Evolutionary conservation across 352 stramenopile genomes (phyloP).

Genomic region (Pythium catenulatum): DNA sequence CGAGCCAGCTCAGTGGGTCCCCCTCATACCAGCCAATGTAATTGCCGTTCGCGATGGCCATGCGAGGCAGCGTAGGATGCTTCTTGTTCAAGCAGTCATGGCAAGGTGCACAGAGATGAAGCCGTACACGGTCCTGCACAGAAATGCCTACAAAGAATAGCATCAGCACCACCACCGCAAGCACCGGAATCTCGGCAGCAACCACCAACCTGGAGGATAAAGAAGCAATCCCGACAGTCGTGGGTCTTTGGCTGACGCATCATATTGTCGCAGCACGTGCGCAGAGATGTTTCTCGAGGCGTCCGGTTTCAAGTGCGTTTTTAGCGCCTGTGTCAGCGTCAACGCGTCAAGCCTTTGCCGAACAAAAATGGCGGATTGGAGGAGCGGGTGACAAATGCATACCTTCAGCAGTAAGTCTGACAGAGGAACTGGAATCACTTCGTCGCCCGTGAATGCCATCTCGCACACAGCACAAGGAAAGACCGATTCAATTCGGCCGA

Average conservation of each 20-base stretch:
- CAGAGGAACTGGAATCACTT: background rate
- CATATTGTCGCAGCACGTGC: background rate
- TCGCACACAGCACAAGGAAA: background rate
- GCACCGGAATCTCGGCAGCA: too few species aligned
- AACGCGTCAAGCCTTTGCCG: too few species aligned
- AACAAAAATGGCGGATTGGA: too few species aligned
- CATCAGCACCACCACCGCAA: too few species aligned
- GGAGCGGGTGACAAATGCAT: too few species aligned
- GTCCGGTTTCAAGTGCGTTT: background rate
- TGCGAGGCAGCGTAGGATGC: background rate
- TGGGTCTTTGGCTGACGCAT: background rate
- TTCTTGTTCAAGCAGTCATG: background rate
- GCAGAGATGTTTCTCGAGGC: background rate
- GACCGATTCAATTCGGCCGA: background rate
- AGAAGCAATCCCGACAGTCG: background rate
- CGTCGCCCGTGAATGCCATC: background rate
- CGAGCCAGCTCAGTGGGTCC: background rate
- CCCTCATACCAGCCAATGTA: background rate
- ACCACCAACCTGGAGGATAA: background rate
- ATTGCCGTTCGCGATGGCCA: slow-evolving; percentile 1
- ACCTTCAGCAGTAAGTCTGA: background rate
- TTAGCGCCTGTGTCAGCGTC: too few species aligned
- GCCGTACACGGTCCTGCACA: too few species aligned
- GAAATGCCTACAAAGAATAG: too few species aligned
- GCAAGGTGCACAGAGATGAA: too few species aligned